Conservation (phyloP, 164 flowering plant genomes). For the Dillenia turbinata region DNA sequence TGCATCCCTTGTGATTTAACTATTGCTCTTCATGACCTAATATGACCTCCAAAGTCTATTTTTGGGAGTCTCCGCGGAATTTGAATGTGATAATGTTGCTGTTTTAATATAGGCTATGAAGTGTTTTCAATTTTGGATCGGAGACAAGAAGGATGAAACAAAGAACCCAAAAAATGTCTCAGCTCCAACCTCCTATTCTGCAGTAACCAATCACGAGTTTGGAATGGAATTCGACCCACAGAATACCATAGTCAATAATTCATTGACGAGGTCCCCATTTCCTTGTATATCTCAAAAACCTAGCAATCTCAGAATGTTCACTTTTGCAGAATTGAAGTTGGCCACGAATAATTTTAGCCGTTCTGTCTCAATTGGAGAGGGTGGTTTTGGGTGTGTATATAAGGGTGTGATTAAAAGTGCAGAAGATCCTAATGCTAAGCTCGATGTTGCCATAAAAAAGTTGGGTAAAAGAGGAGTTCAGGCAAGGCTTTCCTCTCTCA, state of each 20-base stretch:
- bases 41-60: not conserved
- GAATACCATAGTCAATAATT: conserved; percentile 51
- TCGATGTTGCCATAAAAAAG: conserved; percentile 81
- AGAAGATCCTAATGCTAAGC: conserved; percentile 47
- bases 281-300: conserved; percentile 49
- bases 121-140: conserved; percentile 46
- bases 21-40: too few relatives aligned
- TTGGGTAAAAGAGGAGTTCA: conserved; percentile 79
- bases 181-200: conserved; percentile 29
- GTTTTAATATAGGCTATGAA: conserved; percentile 37
- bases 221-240: conserved; percentile 64
- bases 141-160: conserved; percentile 45
- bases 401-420: conserved; percentile 55
- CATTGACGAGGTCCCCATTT: conserved; percentile 34
- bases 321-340: conserved; percentile 57
- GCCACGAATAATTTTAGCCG: conserved; percentile 78
- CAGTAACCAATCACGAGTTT: conserved; percentile 34
- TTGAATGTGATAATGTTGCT: conserved; percentile 5
- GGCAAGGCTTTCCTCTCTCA: conserved; percentile 37
- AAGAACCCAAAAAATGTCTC: conserved; percentile 32
- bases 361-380: conserved; percentile 78
- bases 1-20: too few relatives aligned
- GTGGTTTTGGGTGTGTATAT: conserved; percentile 94
- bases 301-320: conserved; percentile 71
- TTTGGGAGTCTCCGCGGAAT: not conserved